Evolutionary conservation across 306 rosid species (phyloP), one percentile per base, ranked within the genome.

Genomic region (Vicia villosa): DNA sequence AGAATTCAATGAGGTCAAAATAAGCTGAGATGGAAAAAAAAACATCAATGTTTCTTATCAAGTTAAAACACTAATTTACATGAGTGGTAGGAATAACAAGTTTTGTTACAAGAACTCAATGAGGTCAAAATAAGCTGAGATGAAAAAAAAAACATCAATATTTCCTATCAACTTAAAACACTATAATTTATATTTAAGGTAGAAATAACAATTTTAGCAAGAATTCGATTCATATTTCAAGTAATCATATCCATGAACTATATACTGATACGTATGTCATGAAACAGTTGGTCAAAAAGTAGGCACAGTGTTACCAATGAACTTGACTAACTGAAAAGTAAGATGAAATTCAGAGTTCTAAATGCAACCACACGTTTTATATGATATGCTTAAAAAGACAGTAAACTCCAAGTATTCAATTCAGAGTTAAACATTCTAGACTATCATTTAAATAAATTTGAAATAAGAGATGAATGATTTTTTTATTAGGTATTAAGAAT

Each of bases 231-330:
- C 68, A 22, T 61, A 66, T 51, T 73, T 68, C 52, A 67, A 50
- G 47, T 24, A 24, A 72, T 22, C 26, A 73, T 47, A 71, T 52
- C 59, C 45, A 59, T 26, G 45, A 63, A 38, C 40, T 40, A 45
- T 22, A 22, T 6, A 61, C 19, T 13, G 47, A 20, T 34, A 55
- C 56, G 10, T 36, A 56, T 41, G 71, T 7, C 52, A 63, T 41
- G 57, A 57, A 34, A 60, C 71, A 73, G 42, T 41, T 63, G 38
- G 28, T 34, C 50, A 58, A 65, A 67, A 28, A 73, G 41, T 69
- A 55, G 34, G 45, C 63, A 78, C 13, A 47, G 20, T 20, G 5
- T 41, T 40, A 73, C 24, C 16, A 8, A 19, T 46, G 47, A 71
- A 71, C 65, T 49, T 73, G 65, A 71, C 56, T 50, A 60, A 37